These are phyloP conservation scores for Tuber melanosporum DNA, from an alignment of 495 filamentous ascomycete genomes.

Conservation along the genomic window DNA sequence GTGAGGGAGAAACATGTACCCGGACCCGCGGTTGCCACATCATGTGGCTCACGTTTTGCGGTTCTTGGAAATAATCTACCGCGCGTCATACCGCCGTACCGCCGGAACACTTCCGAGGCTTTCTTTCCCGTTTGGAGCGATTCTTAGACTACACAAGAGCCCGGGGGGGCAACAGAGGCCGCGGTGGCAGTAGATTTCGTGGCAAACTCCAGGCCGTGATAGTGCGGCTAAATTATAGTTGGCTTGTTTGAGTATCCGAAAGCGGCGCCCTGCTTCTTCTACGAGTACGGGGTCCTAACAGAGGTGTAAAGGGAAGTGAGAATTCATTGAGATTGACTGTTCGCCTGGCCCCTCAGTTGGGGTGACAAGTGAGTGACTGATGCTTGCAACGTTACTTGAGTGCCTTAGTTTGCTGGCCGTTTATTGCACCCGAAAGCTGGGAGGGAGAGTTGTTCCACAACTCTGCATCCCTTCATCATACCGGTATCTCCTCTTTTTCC, in stretches of 20 bases:
- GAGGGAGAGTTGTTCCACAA: neutral
- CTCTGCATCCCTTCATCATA: neutral
- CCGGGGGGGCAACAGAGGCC: neutral
- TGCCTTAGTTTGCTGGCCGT: neutral
- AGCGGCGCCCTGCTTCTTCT: neutral
- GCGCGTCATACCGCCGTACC: neutral
- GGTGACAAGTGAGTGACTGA: neutral
- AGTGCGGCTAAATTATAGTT: neutral
- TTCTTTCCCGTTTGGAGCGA: neutral
- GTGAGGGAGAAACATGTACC: neutral
- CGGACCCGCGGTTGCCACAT: neutral
- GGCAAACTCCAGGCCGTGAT: neutral
- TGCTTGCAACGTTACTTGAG: neutral
- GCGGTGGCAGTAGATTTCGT: neutral
- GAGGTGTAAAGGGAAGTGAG: neutral
- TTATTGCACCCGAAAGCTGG: neutral
- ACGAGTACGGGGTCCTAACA: neutral
- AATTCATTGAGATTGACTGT: neutral
- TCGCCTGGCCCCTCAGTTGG: neutral
- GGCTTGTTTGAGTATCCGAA: neutral
- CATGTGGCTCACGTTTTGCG: neutral
- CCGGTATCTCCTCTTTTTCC: neutral
- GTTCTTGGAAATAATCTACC: no score
- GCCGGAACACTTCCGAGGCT: neutral
- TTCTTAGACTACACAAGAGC: neutral